Conservation (phyloP, 1,284 basidiomycete genomes). For the Fomitopsis betulina region DNA sequence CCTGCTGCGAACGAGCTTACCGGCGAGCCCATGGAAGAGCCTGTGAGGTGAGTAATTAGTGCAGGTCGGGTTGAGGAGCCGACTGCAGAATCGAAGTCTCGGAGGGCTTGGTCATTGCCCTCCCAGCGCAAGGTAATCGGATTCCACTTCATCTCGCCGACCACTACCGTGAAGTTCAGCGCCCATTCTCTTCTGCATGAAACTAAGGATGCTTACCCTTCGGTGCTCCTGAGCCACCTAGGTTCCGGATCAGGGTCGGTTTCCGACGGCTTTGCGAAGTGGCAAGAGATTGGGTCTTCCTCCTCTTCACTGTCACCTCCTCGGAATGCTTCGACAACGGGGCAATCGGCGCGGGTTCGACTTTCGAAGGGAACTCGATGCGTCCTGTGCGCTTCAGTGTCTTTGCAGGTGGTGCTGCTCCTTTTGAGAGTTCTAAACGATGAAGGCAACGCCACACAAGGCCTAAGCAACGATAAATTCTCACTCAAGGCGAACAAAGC, state of each 20-base stretch:
- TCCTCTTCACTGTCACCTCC: constrained; percentile 47
- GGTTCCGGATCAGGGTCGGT: constrained; percentile 84
- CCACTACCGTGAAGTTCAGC: constrained; percentile 43
- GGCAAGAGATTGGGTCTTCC: constrained; percentile 42
- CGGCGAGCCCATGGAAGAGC: constrained; percentile 76
- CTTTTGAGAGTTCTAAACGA: constrained; percentile 20
- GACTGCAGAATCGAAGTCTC: constrained; percentile 84
- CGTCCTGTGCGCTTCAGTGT: constrained; percentile 39
- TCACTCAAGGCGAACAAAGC: neutral
- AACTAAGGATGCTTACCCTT: constrained; percentile 56
- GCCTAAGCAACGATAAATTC: neutral
- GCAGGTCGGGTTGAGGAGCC: constrained; percentile 89
- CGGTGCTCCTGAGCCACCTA: constrained; percentile 64
- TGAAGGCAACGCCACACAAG: constrained; percentile 6
- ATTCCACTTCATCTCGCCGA: constrained; percentile 98
- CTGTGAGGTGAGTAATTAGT: constrained; percentile 87
- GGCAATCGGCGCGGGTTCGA: constrained; percentile 9
- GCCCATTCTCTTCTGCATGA: neutral
- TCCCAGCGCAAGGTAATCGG: constrained; percentile 88
- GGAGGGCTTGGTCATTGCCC: constrained; percentile 87
- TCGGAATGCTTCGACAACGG: constrained; percentile 18
- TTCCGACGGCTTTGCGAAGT: constrained; percentile 49
- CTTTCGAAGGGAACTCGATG: constrained; percentile 29
- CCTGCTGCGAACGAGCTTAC: constrained; percentile 72
- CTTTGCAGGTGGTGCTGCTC: constrained; percentile 27